Conservation (phyloP, 2,329 filamentous ascomycete genomes). For the Neofusicoccum sp. region DNA sequence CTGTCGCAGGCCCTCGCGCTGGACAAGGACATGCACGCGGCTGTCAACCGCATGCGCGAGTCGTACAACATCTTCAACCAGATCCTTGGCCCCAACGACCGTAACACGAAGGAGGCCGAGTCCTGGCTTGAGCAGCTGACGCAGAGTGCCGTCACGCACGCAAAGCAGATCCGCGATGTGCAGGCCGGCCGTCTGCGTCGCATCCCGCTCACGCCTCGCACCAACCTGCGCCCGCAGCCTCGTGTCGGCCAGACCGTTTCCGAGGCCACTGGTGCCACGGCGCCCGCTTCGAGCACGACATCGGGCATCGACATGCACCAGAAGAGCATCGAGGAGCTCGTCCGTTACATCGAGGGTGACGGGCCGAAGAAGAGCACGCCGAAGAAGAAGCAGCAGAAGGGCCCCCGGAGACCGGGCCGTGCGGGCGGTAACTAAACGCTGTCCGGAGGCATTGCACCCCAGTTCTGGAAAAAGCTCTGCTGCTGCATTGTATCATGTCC, state of each 20-base stretch:
- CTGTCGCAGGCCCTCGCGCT: constrained; percentile 91
- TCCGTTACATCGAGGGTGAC: constrained; percentile 88
- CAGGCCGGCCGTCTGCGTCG: constrained; percentile 72
- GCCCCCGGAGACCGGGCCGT: constrained; percentile 16
- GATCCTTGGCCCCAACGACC: constrained; percentile 85
- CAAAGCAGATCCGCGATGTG: constrained; percentile 88
- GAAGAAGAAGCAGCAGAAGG: constrained; percentile 22
- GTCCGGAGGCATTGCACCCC: constrained; percentile 1
- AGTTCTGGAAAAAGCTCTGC: constrained; percentile 10
- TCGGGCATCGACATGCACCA: constrained; percentile 43
- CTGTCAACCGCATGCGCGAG: constrained; percentile 92
- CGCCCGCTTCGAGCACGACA: constrained; percentile 41
- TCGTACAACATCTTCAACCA: constrained; percentile 93
- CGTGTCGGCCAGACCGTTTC: constrained; percentile 62
- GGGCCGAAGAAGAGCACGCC: constrained; percentile 14
- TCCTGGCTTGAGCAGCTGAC: constrained; percentile 96
- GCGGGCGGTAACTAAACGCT: constrained; percentile 20
- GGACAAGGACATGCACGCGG: constrained; percentile 91
- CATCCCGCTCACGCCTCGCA: constrained; percentile 67
- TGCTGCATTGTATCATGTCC: constrained; percentile 7
- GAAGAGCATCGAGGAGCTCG: constrained; percentile 86
- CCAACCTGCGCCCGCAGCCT: constrained; percentile 62
- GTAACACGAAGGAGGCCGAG: constrained; percentile 98
- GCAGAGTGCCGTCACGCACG: constrained; percentile 90
- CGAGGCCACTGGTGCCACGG: constrained; percentile 44